Percentiles rank a stretch among this genome's conserved stretches.
Conservation (phyloP, 768 basidiomycete species). For the Russula compacta region DNA sequence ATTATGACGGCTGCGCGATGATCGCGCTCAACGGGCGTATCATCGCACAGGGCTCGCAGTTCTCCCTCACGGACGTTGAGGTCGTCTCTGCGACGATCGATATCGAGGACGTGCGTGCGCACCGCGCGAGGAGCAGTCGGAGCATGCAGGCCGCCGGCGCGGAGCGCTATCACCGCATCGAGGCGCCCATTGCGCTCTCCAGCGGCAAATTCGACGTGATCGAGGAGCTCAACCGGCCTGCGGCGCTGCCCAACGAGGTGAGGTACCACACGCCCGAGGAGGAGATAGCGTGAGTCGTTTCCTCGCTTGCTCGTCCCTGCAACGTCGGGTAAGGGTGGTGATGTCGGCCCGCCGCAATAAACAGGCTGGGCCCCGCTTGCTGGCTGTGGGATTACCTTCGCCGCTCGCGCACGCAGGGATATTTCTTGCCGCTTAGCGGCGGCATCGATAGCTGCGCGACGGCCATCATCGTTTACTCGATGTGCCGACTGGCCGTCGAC, state of each 20-base stretch:
- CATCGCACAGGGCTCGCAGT: constrained; percentile 93
- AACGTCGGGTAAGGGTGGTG: too few relatives aligned
- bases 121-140: constrained; percentile 74
- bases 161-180: constrained; percentile 71
- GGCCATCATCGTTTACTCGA: constrained; percentile 89
- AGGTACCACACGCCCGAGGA: constrained; percentile 85
- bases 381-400: constrained; percentile 99
- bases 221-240: constrained; percentile 24
- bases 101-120: constrained; percentile 91
- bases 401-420: constrained; percentile 87
- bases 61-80: constrained; percentile 92
- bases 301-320: not conserved
- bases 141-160: constrained; percentile 81
- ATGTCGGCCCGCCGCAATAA: not conserved
- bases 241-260: constrained; percentile 34
- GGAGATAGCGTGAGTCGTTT: constrained; percentile 73
- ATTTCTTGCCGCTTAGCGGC: constrained; percentile 91
- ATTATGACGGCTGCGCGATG: constrained; percentile 96
- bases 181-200: constrained; percentile 72
- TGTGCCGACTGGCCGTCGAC: constrained; percentile 86
- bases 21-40: constrained; percentile 91
- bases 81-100: constrained; percentile 94
- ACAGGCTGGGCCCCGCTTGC: constrained; percentile 90
- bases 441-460: constrained; percentile 98
- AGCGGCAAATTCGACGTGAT: constrained; percentile 63